phyloP scores from a whole-genome alignment of 2,329 filamentous ascomycete genomes.

The Trichoderma lentiforme region DNA sequence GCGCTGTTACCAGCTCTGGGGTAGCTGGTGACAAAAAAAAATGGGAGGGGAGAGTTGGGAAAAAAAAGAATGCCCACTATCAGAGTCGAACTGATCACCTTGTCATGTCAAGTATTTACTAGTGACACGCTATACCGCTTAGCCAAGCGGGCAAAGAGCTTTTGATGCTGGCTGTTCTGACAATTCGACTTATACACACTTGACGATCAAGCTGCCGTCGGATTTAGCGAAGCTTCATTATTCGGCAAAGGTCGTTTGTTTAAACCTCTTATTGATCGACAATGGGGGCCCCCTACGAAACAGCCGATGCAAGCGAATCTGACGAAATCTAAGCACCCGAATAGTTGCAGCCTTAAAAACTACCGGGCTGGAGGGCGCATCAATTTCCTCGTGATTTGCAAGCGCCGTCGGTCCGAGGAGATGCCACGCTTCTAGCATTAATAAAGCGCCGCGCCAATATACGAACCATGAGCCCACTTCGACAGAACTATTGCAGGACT shows the following conservation, averaged over 20 bases:
- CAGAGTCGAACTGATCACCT: constrained; percentile 21
- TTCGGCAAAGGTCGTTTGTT: neutral
- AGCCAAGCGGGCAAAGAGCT: constrained; percentile 18
- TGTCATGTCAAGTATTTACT: constrained; percentile 20
- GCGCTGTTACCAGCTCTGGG: neutral
- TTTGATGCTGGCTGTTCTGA: neutral
- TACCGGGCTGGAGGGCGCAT: neutral
- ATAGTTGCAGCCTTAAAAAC: neutral
- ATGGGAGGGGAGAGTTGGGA: neutral
- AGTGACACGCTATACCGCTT: constrained; percentile 21
- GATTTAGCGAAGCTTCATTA: neutral
- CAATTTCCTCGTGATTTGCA: neutral
- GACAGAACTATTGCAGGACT: neutral
- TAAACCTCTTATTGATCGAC: neutral
- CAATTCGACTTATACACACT: neutral
- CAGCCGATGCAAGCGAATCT: neutral
- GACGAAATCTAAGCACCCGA: neutral
- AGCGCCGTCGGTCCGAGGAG: neutral
- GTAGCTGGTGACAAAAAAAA: neutral
- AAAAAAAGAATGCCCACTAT: constrained; percentile 18
- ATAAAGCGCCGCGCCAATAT: neutral
- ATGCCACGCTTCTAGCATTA: neutral
- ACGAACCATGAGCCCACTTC: neutral
- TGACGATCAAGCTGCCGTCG: neutral
- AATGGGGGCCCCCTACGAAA: neutral